These are phyloP conservation scores for Mycena galericulata DNA, from an alignment of 768 basidiomycete genomes.

Conservation along the genomic window DNA sequence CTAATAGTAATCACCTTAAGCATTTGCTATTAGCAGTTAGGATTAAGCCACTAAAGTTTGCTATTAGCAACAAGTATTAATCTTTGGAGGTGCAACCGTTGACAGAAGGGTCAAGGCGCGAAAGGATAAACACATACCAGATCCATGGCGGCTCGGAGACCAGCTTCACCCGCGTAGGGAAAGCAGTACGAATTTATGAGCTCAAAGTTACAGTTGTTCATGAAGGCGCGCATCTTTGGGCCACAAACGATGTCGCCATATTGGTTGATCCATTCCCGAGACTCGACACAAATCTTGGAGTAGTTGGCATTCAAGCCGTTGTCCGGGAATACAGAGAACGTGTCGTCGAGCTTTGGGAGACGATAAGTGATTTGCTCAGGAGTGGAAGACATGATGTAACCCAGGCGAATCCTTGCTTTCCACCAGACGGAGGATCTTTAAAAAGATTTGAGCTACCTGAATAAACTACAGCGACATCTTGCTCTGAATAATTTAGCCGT, in stretches of 20 bases:
- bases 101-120: too few relatives aligned
- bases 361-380: conserved; percentile 5
- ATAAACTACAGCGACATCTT: too few relatives aligned
- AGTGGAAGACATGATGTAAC: conserved; percentile 3
- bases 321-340: conserved; percentile 27
- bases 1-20: too few relatives aligned
- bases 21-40: too few relatives aligned
- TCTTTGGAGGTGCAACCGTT: too few relatives aligned
- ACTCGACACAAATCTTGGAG: conserved; percentile 9
- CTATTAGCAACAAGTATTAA: too few relatives aligned
- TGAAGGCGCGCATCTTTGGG: conserved; percentile 33
- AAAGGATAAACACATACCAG: conserved; percentile 18
- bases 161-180: conserved; percentile 27
- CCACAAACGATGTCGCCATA: conserved; percentile 25
- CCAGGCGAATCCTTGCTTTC: too few relatives aligned
- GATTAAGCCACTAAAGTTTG: too few relatives aligned
- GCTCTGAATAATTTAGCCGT: too few relatives aligned
- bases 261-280: conserved; percentile 30
- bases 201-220: conserved; percentile 32
- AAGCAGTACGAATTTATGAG: conserved; percentile 20
- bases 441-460: too few relatives aligned
- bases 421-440: too few relatives aligned
- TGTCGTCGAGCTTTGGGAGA: conserved; percentile 26
- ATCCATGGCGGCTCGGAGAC: conserved; percentile 29
- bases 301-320: conserved; percentile 12